Evolutionary conservation across 176 grass and related monocot genomes (phyloP), one percentile per base, ranked within the genome.

Genomic region (Poa pratensis): DNA sequence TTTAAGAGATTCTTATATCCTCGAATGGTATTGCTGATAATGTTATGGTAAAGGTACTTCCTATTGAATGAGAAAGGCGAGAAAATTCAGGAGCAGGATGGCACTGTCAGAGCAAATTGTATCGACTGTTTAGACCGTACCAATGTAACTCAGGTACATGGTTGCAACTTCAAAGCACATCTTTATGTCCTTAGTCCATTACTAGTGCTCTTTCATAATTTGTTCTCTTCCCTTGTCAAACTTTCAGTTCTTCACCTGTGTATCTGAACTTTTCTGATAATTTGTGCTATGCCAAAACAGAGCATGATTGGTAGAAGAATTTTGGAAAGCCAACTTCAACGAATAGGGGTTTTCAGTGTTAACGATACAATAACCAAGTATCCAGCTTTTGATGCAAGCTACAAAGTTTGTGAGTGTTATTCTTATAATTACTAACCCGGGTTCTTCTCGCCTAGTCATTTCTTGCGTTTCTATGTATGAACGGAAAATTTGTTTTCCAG

Each of bases 111-210:
- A 96, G 94, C 86, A 35, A 99, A 99, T 61, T 99, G 96, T 88
- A 77, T 99, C 35, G 96, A 99, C 73, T 99, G 96, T 90, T 90
- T 99, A 80, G 96, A 99, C 85, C 96, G 96, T 70, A 99, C 96
- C 35, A 99, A 99, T 92, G 96, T 99, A 46, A 99, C 96, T 85
- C 96, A 99, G 96, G 96, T 98, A 89, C 58, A 59, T 86, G 22
- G n/a, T 59, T 61, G 20, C 6, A 51, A 73, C 72, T 61, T 84
- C 32, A 7, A 23, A 88, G 28, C 73, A 83, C 73, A 37, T n/a
- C 9, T 83, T 90, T 73, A 73, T 49, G 42, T 73, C 40, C 42
- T 43, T 43, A 43, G 42, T 43, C 9, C 9, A 43, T 43, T 43
- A 43, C 42, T 43, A 43, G 42, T 43, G 42, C 7, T 43, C 42